Evolutionary conservation across 2,329 filamentous ascomycete genomes (phyloP).

Genomic region (Corynespora cassiicola): DNA sequence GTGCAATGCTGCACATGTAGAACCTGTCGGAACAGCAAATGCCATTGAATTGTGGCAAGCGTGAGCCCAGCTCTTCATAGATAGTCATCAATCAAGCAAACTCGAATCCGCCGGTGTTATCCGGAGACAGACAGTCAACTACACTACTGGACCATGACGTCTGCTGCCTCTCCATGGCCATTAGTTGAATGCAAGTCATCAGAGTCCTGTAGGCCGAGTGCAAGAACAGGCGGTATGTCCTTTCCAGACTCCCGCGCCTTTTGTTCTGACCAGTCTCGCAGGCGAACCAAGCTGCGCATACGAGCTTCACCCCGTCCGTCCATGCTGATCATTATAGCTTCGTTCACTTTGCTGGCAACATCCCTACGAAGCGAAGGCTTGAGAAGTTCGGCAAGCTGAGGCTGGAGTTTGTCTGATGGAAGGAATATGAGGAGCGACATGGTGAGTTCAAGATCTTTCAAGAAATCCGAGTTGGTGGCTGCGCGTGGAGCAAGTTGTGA

Average conservation of each 20-base stretch:
- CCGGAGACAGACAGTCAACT: background rate
- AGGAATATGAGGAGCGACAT: conserved; percentile 93
- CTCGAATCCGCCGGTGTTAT: background rate
- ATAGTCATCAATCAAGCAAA: too few relatives aligned
- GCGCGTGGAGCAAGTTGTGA: conserved; percentile 87
- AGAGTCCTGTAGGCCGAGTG: conserved; percentile 50
- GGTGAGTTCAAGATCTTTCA: conserved; percentile 87
- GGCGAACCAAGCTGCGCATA: conserved; percentile 79
- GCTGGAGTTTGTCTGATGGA: conserved; percentile 73
- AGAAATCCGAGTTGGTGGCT: conserved; percentile 78
- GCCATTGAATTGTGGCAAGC: too few relatives aligned
- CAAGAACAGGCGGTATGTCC: conserved; percentile 48
- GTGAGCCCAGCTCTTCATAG: too few relatives aligned
- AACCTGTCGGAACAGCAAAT: too few relatives aligned
- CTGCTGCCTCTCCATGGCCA: conserved; percentile 42
- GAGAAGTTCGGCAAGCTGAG: conserved; percentile 76
- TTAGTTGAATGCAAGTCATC: conserved; percentile 32
- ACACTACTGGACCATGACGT: conserved; percentile 43
- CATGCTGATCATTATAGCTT: conserved; percentile 79
- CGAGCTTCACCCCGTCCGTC: conserved; percentile 78
- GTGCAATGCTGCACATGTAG: too few relatives aligned
- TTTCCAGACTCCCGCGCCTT: conserved; percentile 57
- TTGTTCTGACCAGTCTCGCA: conserved; percentile 85
- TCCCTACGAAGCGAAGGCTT: conserved; percentile 79
- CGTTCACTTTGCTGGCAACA: conserved; percentile 89